phyloP scores from a whole-genome alignment of 2,329 filamentous ascomycete species.

The Metarhizium album region DNA sequence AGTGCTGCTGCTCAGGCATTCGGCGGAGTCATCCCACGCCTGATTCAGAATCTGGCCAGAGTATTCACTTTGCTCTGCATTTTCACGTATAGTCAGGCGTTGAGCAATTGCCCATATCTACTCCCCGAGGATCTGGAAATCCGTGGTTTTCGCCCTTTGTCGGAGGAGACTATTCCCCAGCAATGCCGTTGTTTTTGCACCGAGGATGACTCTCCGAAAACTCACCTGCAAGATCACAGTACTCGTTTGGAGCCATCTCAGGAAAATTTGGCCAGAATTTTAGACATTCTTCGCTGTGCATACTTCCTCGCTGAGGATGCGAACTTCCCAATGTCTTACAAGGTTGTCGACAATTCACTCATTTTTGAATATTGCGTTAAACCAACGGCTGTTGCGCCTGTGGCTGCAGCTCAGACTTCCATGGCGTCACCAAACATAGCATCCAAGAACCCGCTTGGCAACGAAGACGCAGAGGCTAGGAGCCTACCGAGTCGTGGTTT shows the following conservation, averaged over 20 bases:
- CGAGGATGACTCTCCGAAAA: constrained; percentile 27
- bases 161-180: constrained; percentile 25
- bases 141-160: constrained; percentile 32
- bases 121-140: constrained; percentile 40
- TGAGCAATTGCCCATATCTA: constrained; percentile 35
- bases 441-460: no score
- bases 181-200: constrained; percentile 28
- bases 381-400: background rate
- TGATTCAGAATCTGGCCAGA: constrained; percentile 35
- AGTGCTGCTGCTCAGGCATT: constrained; percentile 34
- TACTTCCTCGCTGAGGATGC: constrained; percentile 33
- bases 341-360: constrained; percentile 17
- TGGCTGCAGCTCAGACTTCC: background rate
- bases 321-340: constrained; percentile 26
- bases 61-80: constrained; percentile 37
- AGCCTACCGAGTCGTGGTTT: background rate
- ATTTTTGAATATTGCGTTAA: constrained; percentile 21
- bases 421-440: background rate
- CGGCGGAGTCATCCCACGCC: constrained; percentile 32
- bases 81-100: constrained; percentile 28
- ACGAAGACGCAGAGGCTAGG: background rate
- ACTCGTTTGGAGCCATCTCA: constrained; percentile 20
- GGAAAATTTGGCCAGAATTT: constrained; percentile 34
- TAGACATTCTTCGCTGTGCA: constrained; percentile 38
- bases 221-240: constrained; percentile 23